These are phyloP conservation scores for Diospyros kaki DNA, from an alignment of 148 eudicot genomes.

Conservation along the genomic window DNA sequence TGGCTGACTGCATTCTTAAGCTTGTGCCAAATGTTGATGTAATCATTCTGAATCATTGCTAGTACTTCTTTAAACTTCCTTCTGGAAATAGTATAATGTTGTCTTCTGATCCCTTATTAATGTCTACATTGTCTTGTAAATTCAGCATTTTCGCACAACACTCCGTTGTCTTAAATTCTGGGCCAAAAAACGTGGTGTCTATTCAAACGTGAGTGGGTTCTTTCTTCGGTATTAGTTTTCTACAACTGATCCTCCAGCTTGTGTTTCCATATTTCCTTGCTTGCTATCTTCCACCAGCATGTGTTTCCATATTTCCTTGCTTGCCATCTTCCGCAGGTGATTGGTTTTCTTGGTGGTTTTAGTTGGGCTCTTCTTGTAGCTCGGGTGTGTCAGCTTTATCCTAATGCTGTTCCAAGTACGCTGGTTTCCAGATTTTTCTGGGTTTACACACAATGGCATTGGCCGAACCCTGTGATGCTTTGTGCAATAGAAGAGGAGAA, in stretches of 20 bases:
- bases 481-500: slow-evolving; percentile 76
- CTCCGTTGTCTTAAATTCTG: slow-evolving; percentile 85
- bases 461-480: slow-evolving; percentile 97
- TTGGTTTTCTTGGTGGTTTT: slow-evolving; percentile 95
- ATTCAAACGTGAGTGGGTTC: slow-evolving; percentile 67
- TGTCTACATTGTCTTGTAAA: neutral
- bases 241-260: neutral
- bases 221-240: neutral
- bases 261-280: neutral
- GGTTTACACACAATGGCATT: slow-evolving; percentile 83
- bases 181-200: slow-evolving; percentile 87
- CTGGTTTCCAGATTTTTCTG: slow-evolving; percentile 82
- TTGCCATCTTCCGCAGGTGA: slow-evolving; percentile 41
- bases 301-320: neutral
- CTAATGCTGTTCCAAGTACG: slow-evolving; percentile 90
- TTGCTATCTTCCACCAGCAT: neutral
- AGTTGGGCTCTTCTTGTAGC: slow-evolving; percentile 97
- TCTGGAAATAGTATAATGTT: neutral
- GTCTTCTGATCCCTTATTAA: neutral
- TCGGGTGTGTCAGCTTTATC: slow-evolving; percentile 84
- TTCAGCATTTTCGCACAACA: slow-evolving; percentile 72
- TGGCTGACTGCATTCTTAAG: slow-evolving; percentile 89
- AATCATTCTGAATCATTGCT: neutral
- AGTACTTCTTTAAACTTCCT: neutral
- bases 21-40: slow-evolving; percentile 87